Evolutionary conservation across 306 rosid genomes (phyloP).

Genomic region (cucumber (Cucumis sativus)): Cucumber_9930_V3 NC_026659.2:4261501-4262000

Average conservation of each 20-base stretch:
- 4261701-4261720: conserved; percentile 46
- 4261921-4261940: background rate
- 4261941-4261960: background rate
- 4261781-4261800: conserved; percentile 48
- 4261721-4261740: conserved; percentile 47
- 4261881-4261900: background rate
- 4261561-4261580: background rate
- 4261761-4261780: conserved; percentile 54
- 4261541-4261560: background rate
- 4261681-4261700: conserved; percentile 59
- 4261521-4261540: background rate
- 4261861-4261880: background rate
- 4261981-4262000: background rate
- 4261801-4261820: conserved; percentile 40
- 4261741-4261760: conserved; percentile 45
- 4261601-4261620: background rate
- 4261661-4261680: conserved; percentile 44
- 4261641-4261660: conserved; percentile 44
- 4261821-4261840: conserved; percentile 7
- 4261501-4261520: conserved; percentile 30
- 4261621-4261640: conserved; percentile 48
- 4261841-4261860: background rate
- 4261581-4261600: background rate
- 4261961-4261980: background rate
- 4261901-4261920: background rate